These are phyloP conservation scores for Lactarius hatsudake DNA, from an alignment of 768 basidiomycete species.

Conservation along the genomic window DNA sequence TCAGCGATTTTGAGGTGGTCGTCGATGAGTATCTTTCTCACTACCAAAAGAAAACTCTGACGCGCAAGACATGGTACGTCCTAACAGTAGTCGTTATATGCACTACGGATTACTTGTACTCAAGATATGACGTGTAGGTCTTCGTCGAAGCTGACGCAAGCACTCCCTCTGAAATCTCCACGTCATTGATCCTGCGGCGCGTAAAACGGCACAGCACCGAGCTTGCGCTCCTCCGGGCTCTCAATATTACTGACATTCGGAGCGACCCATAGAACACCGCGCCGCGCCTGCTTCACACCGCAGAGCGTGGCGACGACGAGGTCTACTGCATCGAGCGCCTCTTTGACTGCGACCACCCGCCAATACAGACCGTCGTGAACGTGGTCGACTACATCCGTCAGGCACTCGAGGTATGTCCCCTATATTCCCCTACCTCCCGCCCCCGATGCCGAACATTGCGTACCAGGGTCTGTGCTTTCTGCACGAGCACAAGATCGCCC, in stretches of 20 bases:
- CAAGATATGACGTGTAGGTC: neutral
- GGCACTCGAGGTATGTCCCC: no score
- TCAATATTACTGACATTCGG: slow-evolving; percentile 45
- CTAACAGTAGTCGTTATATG: neutral
- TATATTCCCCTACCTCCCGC: no score
- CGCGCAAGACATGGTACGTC: slow-evolving; percentile 17
- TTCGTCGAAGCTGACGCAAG: slow-evolving; percentile 18
- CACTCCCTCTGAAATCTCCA: neutral
- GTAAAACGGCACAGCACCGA: slow-evolving; percentile 32
- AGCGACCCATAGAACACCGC: slow-evolving; percentile 55
- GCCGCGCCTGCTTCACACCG: slow-evolving; percentile 45
- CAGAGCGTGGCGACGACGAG: slow-evolving; percentile 41
- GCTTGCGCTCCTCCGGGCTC: slow-evolving; percentile 41
- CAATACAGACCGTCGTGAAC: slow-evolving; percentile 45
- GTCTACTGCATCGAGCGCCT: slow-evolving; percentile 48
- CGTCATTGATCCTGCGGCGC: slow-evolving; percentile 20
- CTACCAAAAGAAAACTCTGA: slow-evolving; percentile 12
- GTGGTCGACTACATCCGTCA: slow-evolving; percentile 52
- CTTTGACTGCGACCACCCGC: slow-evolving; percentile 44
- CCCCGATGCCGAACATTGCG: neutral
- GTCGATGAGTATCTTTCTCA: slow-evolving; percentile 26
- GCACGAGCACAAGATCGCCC: slow-evolving; percentile 21
- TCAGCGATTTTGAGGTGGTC: slow-evolving; percentile 22
- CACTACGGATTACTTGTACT: no score
- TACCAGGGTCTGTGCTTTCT: slow-evolving; percentile 22